phyloP scores from a whole-genome alignment of 1,284 basidiomycete species.

The Austropuccinia psidii region DNA sequence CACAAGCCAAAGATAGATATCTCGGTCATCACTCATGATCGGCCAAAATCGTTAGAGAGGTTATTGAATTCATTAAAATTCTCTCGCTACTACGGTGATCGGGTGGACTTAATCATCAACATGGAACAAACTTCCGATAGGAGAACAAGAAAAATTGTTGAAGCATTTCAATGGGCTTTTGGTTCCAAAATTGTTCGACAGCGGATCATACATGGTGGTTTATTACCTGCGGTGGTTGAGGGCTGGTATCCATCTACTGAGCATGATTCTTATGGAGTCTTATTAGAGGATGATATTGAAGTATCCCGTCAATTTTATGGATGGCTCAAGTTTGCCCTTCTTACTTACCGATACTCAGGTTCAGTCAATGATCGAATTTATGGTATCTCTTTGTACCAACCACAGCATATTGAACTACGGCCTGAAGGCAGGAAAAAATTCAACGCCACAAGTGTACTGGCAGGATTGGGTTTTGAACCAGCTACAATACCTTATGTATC shows the following conservation, averaged over 20 bases:
- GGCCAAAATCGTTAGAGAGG: slow-evolving; percentile 62
- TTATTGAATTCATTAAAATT: slow-evolving; percentile 58
- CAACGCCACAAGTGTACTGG: slow-evolving; percentile 58
- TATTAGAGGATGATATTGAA: slow-evolving; percentile 75
- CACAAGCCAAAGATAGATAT: slow-evolving; percentile 60
- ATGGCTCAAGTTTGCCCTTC: slow-evolving; percentile 66
- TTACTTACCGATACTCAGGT: slow-evolving; percentile 60
- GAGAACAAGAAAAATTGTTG: slow-evolving; percentile 55
- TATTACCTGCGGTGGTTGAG: slow-evolving; percentile 70
- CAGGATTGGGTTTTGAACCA: slow-evolving; percentile 49
- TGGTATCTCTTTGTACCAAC: slow-evolving; percentile 73
- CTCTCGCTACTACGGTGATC: slow-evolving; percentile 63
- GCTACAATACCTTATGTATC: slow-evolving; percentile 65
- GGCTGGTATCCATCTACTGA: slow-evolving; percentile 66
- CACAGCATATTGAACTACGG: slow-evolving; percentile 65
- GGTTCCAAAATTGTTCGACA: slow-evolving; percentile 55
- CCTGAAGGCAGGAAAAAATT: slow-evolving; percentile 62
- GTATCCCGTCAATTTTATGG: slow-evolving; percentile 71
- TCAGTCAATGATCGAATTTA: slow-evolving; percentile 54
- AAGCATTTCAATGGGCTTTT: slow-evolving; percentile 57
- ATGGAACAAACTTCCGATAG: slow-evolving; percentile 64
- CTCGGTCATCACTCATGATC: slow-evolving; percentile 65
- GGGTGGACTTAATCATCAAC: slow-evolving; percentile 58
- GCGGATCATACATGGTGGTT: slow-evolving; percentile 63
- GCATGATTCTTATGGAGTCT: slow-evolving; percentile 64